phyloP scores from a whole-genome alignment of 1,284 basidiomycete species.

The Ustilago esculenta region DNA sequence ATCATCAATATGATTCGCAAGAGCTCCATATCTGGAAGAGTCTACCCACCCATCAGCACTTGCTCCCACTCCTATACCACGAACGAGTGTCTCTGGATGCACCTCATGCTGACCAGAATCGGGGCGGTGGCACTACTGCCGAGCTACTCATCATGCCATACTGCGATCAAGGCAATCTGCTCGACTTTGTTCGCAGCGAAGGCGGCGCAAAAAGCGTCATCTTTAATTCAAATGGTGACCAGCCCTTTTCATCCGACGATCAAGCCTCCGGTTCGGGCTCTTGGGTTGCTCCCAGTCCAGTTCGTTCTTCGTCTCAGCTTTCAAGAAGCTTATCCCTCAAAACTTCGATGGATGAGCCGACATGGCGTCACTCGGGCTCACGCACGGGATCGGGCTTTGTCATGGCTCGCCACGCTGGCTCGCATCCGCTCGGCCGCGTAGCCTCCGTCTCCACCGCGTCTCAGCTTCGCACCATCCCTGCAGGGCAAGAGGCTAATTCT shows the following conservation, averaged over 20 bases:
- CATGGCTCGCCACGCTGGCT: slow-evolving; percentile 11
- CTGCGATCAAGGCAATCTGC: slow-evolving; percentile 53
- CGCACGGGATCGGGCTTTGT: slow-evolving; percentile 44
- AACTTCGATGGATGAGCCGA: slow-evolving; percentile 20
- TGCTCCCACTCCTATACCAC: slow-evolving; percentile 56
- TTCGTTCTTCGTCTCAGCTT: slow-evolving; percentile 14
- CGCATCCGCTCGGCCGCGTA: slow-evolving; percentile 21
- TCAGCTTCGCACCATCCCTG: slow-evolving; percentile 43
- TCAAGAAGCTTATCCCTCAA: slow-evolving; percentile 41
- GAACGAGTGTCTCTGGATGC: slow-evolving; percentile 34
- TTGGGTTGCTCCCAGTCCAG: slow-evolving; percentile 33
- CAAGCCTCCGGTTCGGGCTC: slow-evolving; percentile 27
- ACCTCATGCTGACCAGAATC: neutral
- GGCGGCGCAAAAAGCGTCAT: slow-evolving; percentile 24
- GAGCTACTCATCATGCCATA: slow-evolving; percentile 60
- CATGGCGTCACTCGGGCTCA: slow-evolving; percentile 17
- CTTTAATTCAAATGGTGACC: slow-evolving; percentile 10
- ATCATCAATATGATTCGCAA: slow-evolving; percentile 16
- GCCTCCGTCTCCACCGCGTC: slow-evolving; percentile 36
- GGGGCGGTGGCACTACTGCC: slow-evolving; percentile 1
- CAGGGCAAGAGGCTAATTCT: slow-evolving; percentile 29
- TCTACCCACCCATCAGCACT: slow-evolving; percentile 48
- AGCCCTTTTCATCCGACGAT: slow-evolving; percentile 15
- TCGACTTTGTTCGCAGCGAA: slow-evolving; percentile 55
- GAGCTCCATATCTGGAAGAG: slow-evolving; percentile 56